A percentile compares a stretch with the other conserved stretches of the same genome.
These are phyloP conservation scores for Chaetomium strumarium DNA, from an alignment of 2,329 filamentous ascomycete species.

Conservation along the genomic window DNA sequence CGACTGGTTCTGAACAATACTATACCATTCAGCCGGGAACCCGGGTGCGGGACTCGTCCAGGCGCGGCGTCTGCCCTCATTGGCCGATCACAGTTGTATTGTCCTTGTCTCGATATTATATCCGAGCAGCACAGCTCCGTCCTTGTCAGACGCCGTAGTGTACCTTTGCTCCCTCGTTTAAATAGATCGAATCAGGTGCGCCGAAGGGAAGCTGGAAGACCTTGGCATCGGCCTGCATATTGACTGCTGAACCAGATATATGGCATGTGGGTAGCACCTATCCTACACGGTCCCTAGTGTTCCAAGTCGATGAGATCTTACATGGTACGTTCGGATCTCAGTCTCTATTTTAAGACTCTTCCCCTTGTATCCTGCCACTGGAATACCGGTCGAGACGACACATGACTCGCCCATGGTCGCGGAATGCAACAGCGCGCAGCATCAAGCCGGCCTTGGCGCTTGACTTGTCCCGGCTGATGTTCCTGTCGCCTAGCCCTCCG, in stretches of 20 bases:
- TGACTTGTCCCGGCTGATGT: constrained; percentile 6
- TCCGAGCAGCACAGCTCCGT: constrained; percentile 2
- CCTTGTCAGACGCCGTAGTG: background rate
- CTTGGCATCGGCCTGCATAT: too few relatives aligned
- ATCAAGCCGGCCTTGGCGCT: background rate
- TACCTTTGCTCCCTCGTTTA: constrained; percentile 2
- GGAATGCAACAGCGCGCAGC: too few relatives aligned
- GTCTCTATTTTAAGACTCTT: too few relatives aligned
- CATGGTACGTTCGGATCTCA: too few relatives aligned
- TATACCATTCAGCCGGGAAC: constrained; percentile 15
- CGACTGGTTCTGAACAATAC: constrained; percentile 6
- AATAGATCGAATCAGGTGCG: background rate
- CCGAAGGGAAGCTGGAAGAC: too few relatives aligned
- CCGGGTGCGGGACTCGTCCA: constrained; percentile 1
- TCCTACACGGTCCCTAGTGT: background rate
- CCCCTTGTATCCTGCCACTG: too few relatives aligned
- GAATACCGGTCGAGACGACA: too few relatives aligned
- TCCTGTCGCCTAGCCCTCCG: background rate
- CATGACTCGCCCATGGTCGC: too few relatives aligned
- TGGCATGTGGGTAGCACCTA: background rate
- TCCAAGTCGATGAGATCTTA: too few relatives aligned
- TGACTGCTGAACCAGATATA: too few relatives aligned
- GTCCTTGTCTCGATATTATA: constrained; percentile 11
- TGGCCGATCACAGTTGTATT: constrained; percentile 5
- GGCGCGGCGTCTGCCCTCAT: constrained; percentile 1